Conservation (phyloP, 805 yeast species). For the Lipomyces sp. region DNA sequence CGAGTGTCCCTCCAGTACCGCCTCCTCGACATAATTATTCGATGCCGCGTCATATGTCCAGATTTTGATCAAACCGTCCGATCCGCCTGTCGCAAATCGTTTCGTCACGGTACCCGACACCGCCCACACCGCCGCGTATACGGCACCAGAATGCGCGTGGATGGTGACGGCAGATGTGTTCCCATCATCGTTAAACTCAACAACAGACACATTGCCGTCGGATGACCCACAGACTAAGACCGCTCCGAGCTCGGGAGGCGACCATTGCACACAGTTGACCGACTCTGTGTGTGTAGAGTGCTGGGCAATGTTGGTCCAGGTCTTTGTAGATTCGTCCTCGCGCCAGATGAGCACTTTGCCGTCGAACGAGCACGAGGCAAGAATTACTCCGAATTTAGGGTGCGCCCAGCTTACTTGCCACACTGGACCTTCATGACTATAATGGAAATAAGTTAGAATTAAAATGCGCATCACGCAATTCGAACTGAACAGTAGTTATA, state of each 20-base stretch:
- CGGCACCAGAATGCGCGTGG: constrained; percentile 91
- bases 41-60: constrained; percentile 66
- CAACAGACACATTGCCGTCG: constrained; percentile 89
- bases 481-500: constrained; percentile 17
- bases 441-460: background rate
- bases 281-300: constrained; percentile 91
- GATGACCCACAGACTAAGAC: constrained; percentile 86
- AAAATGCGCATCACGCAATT: background rate
- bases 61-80: constrained; percentile 89
- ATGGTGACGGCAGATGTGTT: constrained; percentile 57
- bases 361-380: constrained; percentile 94
- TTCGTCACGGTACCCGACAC: constrained; percentile 46
- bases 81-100: constrained; percentile 91
- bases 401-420: constrained; percentile 99
- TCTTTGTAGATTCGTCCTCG: constrained; percentile 71
- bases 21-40: constrained; percentile 71
- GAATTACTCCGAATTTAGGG: constrained; percentile 92
- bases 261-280: constrained; percentile 94
- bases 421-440: constrained; percentile 90
- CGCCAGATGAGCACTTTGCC: constrained; percentile 95
- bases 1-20: constrained; percentile 81
- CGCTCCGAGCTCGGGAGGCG: constrained; percentile 97
- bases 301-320: constrained; percentile 85
- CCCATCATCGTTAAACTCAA: constrained; percentile 90
- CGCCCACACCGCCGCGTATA: constrained; percentile 95